phyloP scores from a whole-genome alignment of 352 stramenopile genomes.

The Thraustotheca clavata region DNA sequence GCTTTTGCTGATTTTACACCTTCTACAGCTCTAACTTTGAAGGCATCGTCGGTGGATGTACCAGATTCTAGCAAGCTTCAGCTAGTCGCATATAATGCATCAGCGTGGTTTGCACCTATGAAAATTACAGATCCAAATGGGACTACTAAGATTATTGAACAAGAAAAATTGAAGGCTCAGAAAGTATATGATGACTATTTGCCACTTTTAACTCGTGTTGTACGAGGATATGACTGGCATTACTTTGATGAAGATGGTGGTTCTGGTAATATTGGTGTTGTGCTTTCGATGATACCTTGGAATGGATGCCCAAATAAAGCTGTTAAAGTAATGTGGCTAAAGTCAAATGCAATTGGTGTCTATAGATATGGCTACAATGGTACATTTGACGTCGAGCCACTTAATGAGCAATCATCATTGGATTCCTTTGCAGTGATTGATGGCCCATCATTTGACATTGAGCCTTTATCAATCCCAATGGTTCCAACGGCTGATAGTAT shows the following conservation, averaged over 20 bases:
- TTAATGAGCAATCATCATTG: background rate
- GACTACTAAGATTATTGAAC: too few relatives aligned
- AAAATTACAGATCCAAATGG: too few relatives aligned
- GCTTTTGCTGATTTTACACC: background rate
- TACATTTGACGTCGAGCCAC: slow-evolving; percentile 40
- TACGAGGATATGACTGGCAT: slow-evolving; percentile 55
- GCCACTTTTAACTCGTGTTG: slow-evolving; percentile 25
- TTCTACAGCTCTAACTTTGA: background rate
- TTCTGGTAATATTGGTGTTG: slow-evolving; percentile 36
- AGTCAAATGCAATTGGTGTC: slow-evolving; percentile 20
- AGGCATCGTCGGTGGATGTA: background rate
- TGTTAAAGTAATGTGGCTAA: slow-evolving; percentile 44
- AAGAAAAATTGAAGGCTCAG: too few relatives aligned
- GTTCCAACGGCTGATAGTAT: background rate
- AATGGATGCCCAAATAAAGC: slow-evolving; percentile 33
- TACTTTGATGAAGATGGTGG: slow-evolving; percentile 69
- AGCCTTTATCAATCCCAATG: background rate
- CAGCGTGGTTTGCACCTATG: too few relatives aligned
- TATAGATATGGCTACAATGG: slow-evolving; percentile 55
- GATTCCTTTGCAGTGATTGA: too few relatives aligned
- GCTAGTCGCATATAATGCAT: background rate
- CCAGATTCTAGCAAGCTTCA: background rate
- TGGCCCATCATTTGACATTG: background rate
- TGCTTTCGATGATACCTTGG: slow-evolving; percentile 52
- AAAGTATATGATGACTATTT: too few relatives aligned